Percentiles rank a stretch among this genome's conserved stretches.
Evolutionary conservation across 108 stramenopile genomes (phyloP).

Genomic region (Nitzschia sp.): DNA sequence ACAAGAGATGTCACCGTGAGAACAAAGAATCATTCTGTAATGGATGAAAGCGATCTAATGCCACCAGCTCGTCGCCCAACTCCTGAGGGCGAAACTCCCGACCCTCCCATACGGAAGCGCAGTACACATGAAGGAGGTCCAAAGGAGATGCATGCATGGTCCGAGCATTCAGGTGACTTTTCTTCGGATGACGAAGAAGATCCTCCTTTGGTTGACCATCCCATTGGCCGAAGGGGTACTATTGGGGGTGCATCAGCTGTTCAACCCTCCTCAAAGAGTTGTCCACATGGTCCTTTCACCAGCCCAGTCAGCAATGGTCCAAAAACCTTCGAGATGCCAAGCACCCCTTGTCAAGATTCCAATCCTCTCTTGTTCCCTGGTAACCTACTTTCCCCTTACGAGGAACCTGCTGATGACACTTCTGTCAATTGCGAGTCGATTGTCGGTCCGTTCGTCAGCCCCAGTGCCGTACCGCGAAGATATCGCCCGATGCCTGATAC

Average conservation of each 20-base stretch:
- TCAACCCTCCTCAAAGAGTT: neutral
- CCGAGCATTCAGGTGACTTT: neutral
- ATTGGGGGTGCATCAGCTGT: neutral
- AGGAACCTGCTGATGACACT: neutral
- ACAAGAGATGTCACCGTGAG: neutral
- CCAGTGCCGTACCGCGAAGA: neutral
- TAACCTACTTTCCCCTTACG: neutral
- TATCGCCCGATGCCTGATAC: neutral
- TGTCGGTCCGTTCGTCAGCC: slow-evolving; percentile 14
- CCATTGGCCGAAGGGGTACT: neutral
- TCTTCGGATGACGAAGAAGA: neutral
- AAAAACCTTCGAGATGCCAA: neutral
- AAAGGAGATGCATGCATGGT: neutral
- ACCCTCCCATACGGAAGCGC: neutral
- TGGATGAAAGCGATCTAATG: neutral
- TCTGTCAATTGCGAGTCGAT: neutral
- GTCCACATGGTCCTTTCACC: neutral
- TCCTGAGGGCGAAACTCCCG: neutral
- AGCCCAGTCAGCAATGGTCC: neutral
- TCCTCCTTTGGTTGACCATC: neutral
- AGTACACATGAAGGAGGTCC: neutral
- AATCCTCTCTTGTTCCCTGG: slow-evolving; percentile 15
- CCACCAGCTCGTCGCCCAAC: slow-evolving; percentile 6
- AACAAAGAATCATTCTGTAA: neutral
- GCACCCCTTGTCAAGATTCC: slow-evolving; percentile 1